Percentiles rank a stretch among this genome's conserved stretches.
phyloP scores from a whole-genome alignment of 2,329 filamentous ascomycete species.

The Calycina herbarum region DNA sequence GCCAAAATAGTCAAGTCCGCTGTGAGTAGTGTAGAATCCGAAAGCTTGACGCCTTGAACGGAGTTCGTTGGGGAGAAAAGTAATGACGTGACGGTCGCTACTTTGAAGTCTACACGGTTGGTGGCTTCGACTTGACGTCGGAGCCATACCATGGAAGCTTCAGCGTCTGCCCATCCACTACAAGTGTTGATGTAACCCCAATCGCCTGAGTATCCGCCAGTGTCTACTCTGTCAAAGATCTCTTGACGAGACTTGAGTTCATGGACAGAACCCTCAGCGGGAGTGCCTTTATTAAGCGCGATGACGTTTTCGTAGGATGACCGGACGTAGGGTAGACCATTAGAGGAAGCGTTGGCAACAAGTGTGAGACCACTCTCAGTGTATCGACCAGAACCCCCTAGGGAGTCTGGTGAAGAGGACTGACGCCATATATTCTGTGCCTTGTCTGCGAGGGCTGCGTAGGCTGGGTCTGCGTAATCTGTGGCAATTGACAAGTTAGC shows the following conservation, averaged over 20 bases:
- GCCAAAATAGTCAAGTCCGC: slow-evolving; percentile 79
- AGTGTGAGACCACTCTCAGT: slow-evolving; percentile 68
- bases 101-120: slow-evolving; percentile 51
- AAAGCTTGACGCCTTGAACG: slow-evolving; percentile 58
- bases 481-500: slow-evolving; percentile 29
- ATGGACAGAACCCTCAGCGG: slow-evolving; percentile 30
- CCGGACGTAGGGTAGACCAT: slow-evolving; percentile 52
- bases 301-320: slow-evolving; percentile 62
- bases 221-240: slow-evolving; percentile 48
- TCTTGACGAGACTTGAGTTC: slow-evolving; percentile 47
- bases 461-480: slow-evolving; percentile 81
- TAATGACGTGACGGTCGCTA: slow-evolving; percentile 40
- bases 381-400: slow-evolving; percentile 67
- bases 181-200: slow-evolving; percentile 72
- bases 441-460: slow-evolving; percentile 69
- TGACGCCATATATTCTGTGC: slow-evolving; percentile 72
- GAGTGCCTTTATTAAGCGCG: slow-evolving; percentile 37
- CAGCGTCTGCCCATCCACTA: slow-evolving; percentile 81
- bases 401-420: slow-evolving; percentile 43
- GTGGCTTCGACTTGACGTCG: slow-evolving; percentile 35
- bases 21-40: slow-evolving; percentile 48
- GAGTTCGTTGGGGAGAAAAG: slow-evolving; percentile 33
- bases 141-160: slow-evolving; percentile 66
- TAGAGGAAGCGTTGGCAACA: slow-evolving; percentile 51
- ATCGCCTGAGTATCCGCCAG: slow-evolving; percentile 54